Evolutionary conservation across 768 basidiomycete species (phyloP).

Genomic region (Panellus pusillus): DNA sequence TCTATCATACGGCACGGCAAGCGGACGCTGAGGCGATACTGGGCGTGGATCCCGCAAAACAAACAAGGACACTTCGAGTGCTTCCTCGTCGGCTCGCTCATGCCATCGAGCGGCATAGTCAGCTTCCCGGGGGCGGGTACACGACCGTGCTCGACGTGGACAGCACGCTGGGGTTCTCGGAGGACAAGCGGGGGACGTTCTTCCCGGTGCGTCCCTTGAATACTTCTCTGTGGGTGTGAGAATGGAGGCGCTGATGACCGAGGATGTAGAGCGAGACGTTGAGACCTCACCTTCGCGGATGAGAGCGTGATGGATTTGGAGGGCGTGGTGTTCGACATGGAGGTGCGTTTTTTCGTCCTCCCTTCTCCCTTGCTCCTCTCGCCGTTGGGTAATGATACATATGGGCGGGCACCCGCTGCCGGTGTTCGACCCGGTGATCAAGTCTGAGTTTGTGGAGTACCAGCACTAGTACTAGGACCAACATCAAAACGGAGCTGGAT

Average conservation of each 20-base stretch:
- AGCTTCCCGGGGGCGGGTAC: slow-evolving; percentile 77
- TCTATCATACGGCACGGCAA: too few relatives aligned
- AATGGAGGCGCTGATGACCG: too few relatives aligned
- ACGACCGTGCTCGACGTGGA: slow-evolving; percentile 88
- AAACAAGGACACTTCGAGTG: slow-evolving; percentile 97
- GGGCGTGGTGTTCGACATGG: slow-evolving; percentile 89
- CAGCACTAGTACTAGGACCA: too few relatives aligned
- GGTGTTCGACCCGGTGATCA: slow-evolving; percentile 31
- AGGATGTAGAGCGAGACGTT: slow-evolving; percentile 89
- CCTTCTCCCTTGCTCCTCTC: not conserved
- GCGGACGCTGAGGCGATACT: too few relatives aligned
- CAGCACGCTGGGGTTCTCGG: slow-evolving; percentile 55
- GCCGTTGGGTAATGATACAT: not conserved
- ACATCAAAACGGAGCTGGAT: not conserved
- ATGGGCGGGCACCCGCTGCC: slow-evolving; percentile 35
- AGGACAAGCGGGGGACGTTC: slow-evolving; percentile 96
- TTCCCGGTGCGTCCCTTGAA: slow-evolving; percentile 79
- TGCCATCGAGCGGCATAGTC: slow-evolving; percentile 87
- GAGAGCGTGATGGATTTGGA: slow-evolving; percentile 63
- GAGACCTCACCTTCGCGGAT: slow-evolving; percentile 82
- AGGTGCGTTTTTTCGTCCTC: slow-evolving; percentile 49
- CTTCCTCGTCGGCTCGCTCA: slow-evolving; percentile 91
- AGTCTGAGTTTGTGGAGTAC: slow-evolving; percentile 2
- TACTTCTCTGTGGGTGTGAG: too few relatives aligned
- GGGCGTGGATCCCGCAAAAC: slow-evolving; percentile 77